These are phyloP conservation scores for Ashbya aceris DNA, from an alignment of 1,139 yeast species.

Conservation along the genomic window DNA sequence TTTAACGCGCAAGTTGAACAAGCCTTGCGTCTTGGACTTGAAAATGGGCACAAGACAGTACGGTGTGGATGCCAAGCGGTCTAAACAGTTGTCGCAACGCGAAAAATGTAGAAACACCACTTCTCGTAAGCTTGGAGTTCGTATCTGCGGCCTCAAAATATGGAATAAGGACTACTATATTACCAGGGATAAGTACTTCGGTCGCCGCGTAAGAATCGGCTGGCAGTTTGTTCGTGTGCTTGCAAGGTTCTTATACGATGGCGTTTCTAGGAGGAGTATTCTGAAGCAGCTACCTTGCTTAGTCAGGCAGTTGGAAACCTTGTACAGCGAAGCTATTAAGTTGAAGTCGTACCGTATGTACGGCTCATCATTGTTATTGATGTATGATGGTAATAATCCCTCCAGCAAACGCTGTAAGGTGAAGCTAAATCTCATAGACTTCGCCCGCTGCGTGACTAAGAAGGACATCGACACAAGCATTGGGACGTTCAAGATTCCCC, in stretches of 20 bases:
- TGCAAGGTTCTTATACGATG: constrained; percentile 73
- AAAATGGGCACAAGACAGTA: constrained; percentile 99
- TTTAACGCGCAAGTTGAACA: constrained; percentile 67
- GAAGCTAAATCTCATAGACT: constrained; percentile 75
- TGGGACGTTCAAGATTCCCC: constrained; percentile 47
- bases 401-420: constrained; percentile 25
- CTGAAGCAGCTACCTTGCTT: constrained; percentile 61
- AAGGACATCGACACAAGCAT: constrained; percentile 38
- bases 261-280: constrained; percentile 48
- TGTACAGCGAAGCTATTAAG: constrained; percentile 44
- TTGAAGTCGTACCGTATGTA: constrained; percentile 80
- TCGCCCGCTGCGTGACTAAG: constrained; percentile 87
- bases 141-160: constrained; percentile 92
- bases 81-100: constrained; percentile 73
- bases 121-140: constrained; percentile 71
- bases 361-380: constrained; percentile 79
- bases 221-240: constrained; percentile 66
- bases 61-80: constrained; percentile 77
- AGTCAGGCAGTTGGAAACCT: constrained; percentile 48
- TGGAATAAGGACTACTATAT: constrained; percentile 56
- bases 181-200: constrained; percentile 84
- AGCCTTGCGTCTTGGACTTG: constrained; percentile 87
- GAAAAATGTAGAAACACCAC: constrained; percentile 77
- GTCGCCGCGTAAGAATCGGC: constrained; percentile 70
- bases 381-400: constrained; percentile 62